A percentile compares a stretch with the other conserved stretches of the same genome.
These are phyloP conservation scores for Schwanniomyces etchellsii DNA, from an alignment of 1,139 yeast genomes.

Conservation along the genomic window DNA sequence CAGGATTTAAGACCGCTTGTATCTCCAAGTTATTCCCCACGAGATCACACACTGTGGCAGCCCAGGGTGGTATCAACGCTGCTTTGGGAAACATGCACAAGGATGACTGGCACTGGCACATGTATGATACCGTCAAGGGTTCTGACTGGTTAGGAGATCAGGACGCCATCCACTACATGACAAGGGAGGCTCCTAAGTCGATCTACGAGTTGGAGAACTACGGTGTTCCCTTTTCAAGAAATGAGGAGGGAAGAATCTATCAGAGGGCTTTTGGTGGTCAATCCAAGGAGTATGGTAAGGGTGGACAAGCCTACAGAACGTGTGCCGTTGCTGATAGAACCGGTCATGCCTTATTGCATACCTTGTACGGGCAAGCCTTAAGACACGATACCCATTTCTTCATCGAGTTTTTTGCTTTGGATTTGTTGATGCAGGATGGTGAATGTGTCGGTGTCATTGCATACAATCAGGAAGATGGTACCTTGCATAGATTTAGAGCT, in stretches of 20 bases:
- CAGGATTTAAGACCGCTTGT: conserved; percentile 97
- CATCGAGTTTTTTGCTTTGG: conserved; percentile 95
- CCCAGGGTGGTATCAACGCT: conserved; percentile 99
- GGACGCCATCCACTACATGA: conserved; percentile 98
- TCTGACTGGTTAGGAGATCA: conserved; percentile 99
- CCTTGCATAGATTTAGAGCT: conserved; percentile 94
- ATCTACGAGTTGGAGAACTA: conserved; percentile 95
- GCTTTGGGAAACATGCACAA: conserved; percentile 96
- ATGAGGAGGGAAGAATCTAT: conserved; percentile 93
- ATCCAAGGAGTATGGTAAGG: conserved; percentile 90
- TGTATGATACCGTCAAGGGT: conserved; percentile 99
- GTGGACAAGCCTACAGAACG: conserved; percentile 98
- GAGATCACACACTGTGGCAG: conserved; percentile 98
- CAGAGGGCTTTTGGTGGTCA: conserved; percentile 99
- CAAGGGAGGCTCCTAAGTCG: conserved; percentile 94
- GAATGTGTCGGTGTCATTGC: conserved; percentile 96
- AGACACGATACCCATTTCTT: conserved; percentile 97
- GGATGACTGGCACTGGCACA: conserved; percentile 99
- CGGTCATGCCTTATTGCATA: conserved; percentile 94
- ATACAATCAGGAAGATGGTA: conserved; percentile 98
- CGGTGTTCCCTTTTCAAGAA: conserved; percentile 98
- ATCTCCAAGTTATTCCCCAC: conserved; percentile 96
- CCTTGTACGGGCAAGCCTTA: conserved; percentile 92
- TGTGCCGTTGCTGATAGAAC: conserved; percentile 99
- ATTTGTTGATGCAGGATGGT: conserved; percentile 91